phyloP scores from a whole-genome alignment of 106 monocot genomes.

The Gastrodia elata region DNA sequence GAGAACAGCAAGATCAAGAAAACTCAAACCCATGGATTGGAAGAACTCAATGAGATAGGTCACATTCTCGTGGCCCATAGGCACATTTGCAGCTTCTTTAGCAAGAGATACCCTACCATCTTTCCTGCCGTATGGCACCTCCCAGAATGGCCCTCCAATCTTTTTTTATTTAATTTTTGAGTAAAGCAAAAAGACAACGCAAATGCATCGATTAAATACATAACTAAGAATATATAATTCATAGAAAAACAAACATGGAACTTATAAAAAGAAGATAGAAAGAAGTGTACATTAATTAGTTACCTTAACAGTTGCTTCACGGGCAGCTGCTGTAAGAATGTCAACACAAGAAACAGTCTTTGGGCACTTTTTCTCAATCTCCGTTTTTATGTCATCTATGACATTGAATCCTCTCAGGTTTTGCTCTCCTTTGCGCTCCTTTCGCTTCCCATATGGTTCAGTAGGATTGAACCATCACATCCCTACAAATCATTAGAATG shows the following conservation, averaged over 20 bases:
- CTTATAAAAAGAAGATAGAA: not conserved
- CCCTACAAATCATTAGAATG: too few relatives aligned
- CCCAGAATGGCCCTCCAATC: constrained; percentile 72
- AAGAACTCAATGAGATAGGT: constrained; percentile 78
- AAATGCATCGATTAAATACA: not conserved
- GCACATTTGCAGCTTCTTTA: constrained; percentile 32
- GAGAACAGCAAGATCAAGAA: constrained; percentile 57
- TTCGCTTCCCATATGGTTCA: constrained; percentile 37
- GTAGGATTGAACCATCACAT: constrained; percentile 46
- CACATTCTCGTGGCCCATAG: constrained; percentile 63
- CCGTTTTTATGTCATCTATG: constrained; percentile 49
- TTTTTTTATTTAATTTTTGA: constrained; percentile 6
- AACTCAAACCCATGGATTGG: constrained; percentile 51
- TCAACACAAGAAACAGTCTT: constrained; percentile 62
- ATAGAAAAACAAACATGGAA: not conserved
- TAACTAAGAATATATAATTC: not conserved
- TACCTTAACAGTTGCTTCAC: constrained; percentile 43
- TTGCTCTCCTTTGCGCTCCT: constrained; percentile 30
- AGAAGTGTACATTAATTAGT: not conserved
- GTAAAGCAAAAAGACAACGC: not conserved
- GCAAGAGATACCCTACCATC: constrained; percentile 44
- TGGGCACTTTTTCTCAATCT: constrained; percentile 48
- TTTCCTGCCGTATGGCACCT: constrained; percentile 49
- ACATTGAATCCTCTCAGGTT: constrained; percentile 63
- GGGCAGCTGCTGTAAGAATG: constrained; percentile 46